phyloP scores from a whole-genome alignment of 1,139 yeast species.

The Pichiaceae sp. region DNA sequence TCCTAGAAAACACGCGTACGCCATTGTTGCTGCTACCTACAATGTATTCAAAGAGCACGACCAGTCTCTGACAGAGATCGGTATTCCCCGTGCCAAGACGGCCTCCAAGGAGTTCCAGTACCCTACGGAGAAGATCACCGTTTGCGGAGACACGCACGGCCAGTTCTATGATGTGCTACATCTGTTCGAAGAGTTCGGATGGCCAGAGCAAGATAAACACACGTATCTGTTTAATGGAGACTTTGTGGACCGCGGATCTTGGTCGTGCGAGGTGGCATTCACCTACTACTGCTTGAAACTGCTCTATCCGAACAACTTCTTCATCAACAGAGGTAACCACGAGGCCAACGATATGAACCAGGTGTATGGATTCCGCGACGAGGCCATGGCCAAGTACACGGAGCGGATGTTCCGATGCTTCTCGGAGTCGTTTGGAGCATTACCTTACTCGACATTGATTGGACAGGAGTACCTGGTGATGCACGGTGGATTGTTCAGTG shows the following conservation, averaged over 20 bases:
- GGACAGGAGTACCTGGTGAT: constrained; percentile 73
- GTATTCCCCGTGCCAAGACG: constrained; percentile 30
- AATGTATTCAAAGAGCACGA: constrained; percentile 53
- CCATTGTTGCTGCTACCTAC: constrained; percentile 69
- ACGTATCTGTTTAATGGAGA: constrained; percentile 90
- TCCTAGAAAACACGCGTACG: constrained; percentile 78
- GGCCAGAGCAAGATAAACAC: constrained; percentile 45
- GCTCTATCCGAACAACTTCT: constrained; percentile 64
- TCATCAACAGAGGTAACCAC: constrained; percentile 89
- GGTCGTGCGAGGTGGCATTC: constrained; percentile 96
- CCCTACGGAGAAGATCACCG: constrained; percentile 44
- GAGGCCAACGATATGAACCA: constrained; percentile 97
- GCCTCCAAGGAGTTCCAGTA: constrained; percentile 9
- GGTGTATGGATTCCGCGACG: constrained; percentile 94
- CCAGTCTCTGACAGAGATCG: constrained; percentile 68
- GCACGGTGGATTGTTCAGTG: constrained; percentile 93
- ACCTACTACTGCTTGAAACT: constrained; percentile 72
- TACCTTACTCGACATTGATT: constrained; percentile 81
- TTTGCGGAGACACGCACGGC: constrained; percentile 98
- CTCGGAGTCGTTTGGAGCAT: constrained; percentile 75
- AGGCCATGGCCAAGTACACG: constrained; percentile 83
- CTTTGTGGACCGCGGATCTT: constrained; percentile 95
- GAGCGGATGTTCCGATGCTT: constrained; percentile 80
- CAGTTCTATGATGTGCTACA: constrained; percentile 86
- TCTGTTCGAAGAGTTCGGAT: constrained; percentile 67